phyloP scores from a whole-genome alignment of 1,284 basidiomycete genomes.

The Cutaneotrichosporon sp. region DNA sequence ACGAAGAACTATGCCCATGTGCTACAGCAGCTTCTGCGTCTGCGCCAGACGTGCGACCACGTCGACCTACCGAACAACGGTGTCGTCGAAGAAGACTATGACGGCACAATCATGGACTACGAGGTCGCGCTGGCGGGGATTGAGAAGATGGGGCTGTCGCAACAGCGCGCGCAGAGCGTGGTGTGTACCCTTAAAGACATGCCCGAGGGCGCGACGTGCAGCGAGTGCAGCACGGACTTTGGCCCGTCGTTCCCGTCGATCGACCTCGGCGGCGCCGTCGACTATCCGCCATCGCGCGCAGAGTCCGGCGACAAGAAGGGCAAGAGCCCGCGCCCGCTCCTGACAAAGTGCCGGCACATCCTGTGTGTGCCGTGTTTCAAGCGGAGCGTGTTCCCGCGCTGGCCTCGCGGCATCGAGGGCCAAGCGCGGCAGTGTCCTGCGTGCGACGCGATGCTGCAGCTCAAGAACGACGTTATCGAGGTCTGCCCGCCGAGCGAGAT shows the following conservation, averaged over 20 bases:
- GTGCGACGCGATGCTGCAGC: slow-evolving; percentile 62
- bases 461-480: slow-evolving; percentile 65
- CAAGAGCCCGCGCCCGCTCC: slow-evolving; percentile 49
- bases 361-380: slow-evolving; percentile 82
- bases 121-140: slow-evolving; percentile 73
- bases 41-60: slow-evolving; percentile 97
- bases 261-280: slow-evolving; percentile 51
- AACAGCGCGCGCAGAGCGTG: slow-evolving; percentile 66
- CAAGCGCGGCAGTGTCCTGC: slow-evolving; percentile 62
- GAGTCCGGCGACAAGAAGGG: slow-evolving; percentile 34
- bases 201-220: slow-evolving; percentile 72
- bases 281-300: slow-evolving; percentile 47
- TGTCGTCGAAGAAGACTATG: slow-evolving; percentile 45
- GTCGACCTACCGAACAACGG: slow-evolving; percentile 71
- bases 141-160: slow-evolving; percentile 71
- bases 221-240: slow-evolving; percentile 77
- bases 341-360: slow-evolving; percentile 91
- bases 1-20: slow-evolving; percentile 94
- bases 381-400: slow-evolving; percentile 65
- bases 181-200: slow-evolving; percentile 77
- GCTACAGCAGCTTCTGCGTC: slow-evolving; percentile 85
- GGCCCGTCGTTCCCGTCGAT: slow-evolving; percentile 50
- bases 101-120: slow-evolving; percentile 63
- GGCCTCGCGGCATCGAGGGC: slow-evolving; percentile 64
- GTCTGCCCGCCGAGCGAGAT: slow-evolving; percentile 57